Base-by-base conservation (phyloP, 306 rosid genomes). In the Citrullus mucosospermus region DNA sequence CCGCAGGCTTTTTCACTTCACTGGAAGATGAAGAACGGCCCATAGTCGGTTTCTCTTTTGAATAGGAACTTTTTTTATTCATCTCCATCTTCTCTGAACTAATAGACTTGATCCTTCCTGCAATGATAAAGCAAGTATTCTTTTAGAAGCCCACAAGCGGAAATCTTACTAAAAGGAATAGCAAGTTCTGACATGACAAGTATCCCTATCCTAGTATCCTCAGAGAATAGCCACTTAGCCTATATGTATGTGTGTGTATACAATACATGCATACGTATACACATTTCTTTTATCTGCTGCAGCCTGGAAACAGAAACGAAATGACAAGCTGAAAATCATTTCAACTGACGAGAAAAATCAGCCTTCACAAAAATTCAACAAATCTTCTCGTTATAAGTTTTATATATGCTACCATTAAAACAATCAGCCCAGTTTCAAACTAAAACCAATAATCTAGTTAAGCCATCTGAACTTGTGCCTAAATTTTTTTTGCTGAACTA, bases 41-140 rank as follows among this genome's bases (percentile, higher is more conserved):
- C 78, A 63, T 82, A 69, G 86, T 69, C 71, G 76, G 85, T 77
- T 84, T 89, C 85, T 86, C 86, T 74, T 87, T 85, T 61, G 89
- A 84, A 84, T 75, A 85, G 82, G 88, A 82, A 71, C 85, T 87
- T 85, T 82, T 87, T 67, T 87, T 79, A 81, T 78, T 84, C 68
- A 82, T 71, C 78, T 90, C 96, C 96, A 88, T 92, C 78, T 56
- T 76, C 76, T 90, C 85, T 85, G 81, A 53, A 84, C 11, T 10
- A 74, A 34, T 82, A 76, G 87, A 85, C 68, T 81, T 85, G 81
- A 79, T 80, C 82, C 89, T 34, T 79, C 75, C 60, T 44, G 78
- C 78, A 80, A 76, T 30, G 17, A 76, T 75, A 56, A 57, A 54
- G 75, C 56, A 53, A 55, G 54, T 55, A 20, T 41, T 69, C 74